Percentiles rank a stretch among this genome's conserved stretches.
Evolutionary conservation across 2,329 filamentous ascomycete genomes (phyloP).

Genomic region (Aspergillus sergii): DNA sequence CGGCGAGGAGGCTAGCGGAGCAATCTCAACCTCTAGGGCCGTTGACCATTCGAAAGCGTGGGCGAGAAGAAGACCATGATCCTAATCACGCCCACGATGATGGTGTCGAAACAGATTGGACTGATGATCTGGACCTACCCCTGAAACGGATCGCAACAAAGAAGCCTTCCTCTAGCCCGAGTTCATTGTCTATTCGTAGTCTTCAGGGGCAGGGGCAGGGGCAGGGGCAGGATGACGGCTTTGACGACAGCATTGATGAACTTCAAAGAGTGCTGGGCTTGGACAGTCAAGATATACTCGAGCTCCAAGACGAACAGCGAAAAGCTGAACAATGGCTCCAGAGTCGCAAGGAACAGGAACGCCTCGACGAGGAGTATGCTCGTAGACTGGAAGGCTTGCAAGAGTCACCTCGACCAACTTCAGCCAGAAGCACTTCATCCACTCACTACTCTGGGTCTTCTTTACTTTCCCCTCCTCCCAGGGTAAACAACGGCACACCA

Average conservation of each 20-base stretch:
- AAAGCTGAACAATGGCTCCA: slow-evolving; percentile 35
- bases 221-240: not conserved
- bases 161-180: slow-evolving; percentile 3
- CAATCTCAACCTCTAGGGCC: slow-evolving; percentile 7
- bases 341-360: slow-evolving; percentile 36
- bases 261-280: slow-evolving; percentile 30
- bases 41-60: slow-evolving; percentile 20
- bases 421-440: slow-evolving; percentile 9
- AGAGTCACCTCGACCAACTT: slow-evolving; percentile 16
- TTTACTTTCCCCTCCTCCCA: slow-evolving; percentile 2
- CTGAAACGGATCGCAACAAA: slow-evolving; percentile 14
- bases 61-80: not conserved
- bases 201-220: slow-evolving; percentile 1
- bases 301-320: slow-evolving; percentile 33
- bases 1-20: not conserved
- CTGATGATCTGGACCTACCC: slow-evolving; percentile 13
- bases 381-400: slow-evolving; percentile 35
- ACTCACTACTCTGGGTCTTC: slow-evolving; percentile 9
- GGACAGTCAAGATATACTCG: slow-evolving; percentile 27
- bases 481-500: not conserved
- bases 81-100: not conserved
- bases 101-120: slow-evolving; percentile 9
- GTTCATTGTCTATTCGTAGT: slow-evolving; percentile 1
- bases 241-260: slow-evolving; percentile 15
- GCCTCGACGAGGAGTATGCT: slow-evolving; percentile 42